These are phyloP conservation scores for Brettanomyces anomalus DNA, from an alignment of 805 yeast genomes.

Conservation along the genomic window DNA sequence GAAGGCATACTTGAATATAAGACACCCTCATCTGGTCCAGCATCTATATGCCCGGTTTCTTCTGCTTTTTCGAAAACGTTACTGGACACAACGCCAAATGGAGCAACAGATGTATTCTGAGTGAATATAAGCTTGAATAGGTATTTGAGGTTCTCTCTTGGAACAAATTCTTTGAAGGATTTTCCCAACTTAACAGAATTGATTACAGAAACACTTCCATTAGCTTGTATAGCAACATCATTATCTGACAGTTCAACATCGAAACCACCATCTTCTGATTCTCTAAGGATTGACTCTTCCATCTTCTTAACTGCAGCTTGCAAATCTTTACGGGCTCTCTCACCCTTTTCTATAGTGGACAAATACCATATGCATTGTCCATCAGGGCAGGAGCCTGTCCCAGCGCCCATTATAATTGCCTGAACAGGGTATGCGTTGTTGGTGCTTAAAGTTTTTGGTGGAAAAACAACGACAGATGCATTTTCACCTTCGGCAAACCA, in stretches of 20 bases:
- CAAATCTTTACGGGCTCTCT: constrained; percentile 65
- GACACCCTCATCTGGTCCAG: constrained; percentile 39
- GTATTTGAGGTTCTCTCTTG: constrained; percentile 60
- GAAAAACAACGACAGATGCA: constrained; percentile 86
- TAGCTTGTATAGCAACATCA: constrained; percentile 42
- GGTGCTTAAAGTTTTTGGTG: constrained; percentile 67
- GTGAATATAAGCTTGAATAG: constrained; percentile 54
- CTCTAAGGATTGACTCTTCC: constrained; percentile 75
- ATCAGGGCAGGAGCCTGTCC: constrained; percentile 78
- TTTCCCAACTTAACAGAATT: constrained; percentile 82
- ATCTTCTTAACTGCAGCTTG: constrained; percentile 73
- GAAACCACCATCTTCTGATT: constrained; percentile 52
- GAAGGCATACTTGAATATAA: constrained; percentile 59
- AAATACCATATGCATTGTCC: constrained; percentile 89
- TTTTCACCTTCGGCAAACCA: constrained; percentile 86
- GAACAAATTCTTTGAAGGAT: constrained; percentile 75
- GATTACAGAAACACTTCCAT: constrained; percentile 55
- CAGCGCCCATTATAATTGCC: constrained; percentile 79
- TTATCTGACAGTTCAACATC: constrained; percentile 44
- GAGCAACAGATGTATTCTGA: constrained; percentile 48
- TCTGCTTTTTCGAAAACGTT: constrained; percentile 28
- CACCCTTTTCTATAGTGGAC: constrained; percentile 64
- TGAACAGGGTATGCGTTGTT: constrained; percentile 70
- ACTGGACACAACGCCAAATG: constrained; percentile 42
- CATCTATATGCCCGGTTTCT: constrained; percentile 8